These are phyloP conservation scores for Cicer judaicum DNA, from an alignment of 306 rosid species.

Conservation along the genomic window DNA sequence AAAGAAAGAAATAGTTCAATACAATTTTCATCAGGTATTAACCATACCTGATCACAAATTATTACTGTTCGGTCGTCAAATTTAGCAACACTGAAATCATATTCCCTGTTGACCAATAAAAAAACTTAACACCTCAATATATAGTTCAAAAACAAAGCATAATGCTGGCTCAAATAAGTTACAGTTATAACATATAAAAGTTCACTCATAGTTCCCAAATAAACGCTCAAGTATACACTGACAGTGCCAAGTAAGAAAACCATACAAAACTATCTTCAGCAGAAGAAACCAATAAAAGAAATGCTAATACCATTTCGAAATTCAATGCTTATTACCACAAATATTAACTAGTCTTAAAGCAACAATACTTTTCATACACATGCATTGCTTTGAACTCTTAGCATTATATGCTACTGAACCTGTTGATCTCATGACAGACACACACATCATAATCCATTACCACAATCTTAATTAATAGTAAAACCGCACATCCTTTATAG, in stretches of 20 bases:
- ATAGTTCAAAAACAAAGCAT: slow-evolving; percentile 25
- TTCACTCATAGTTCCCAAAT: slow-evolving; percentile 11
- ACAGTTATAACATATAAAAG: neutral
- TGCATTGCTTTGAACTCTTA: slow-evolving; percentile 34
- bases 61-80: slow-evolving; percentile 95
- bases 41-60: slow-evolving; percentile 93
- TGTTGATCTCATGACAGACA: slow-evolving; percentile 15
- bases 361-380: slow-evolving; percentile 10
- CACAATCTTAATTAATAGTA: slow-evolving; percentile 30
- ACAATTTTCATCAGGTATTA: slow-evolving; percentile 17
- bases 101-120: slow-evolving; percentile 58
- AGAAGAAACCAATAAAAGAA: slow-evolving; percentile 11
- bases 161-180: slow-evolving; percentile 3
- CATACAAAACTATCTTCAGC: slow-evolving; percentile 24
- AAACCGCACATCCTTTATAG: neutral
- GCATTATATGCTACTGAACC: slow-evolving; percentile 32
- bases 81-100: slow-evolving; percentile 87
- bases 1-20: slow-evolving; percentile 13
- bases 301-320: slow-evolving; percentile 15
- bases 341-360: slow-evolving; percentile 13
- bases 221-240: neutral
- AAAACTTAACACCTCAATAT: slow-evolving; percentile 15
- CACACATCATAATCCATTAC: slow-evolving; percentile 18
- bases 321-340: slow-evolving; percentile 4
- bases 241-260: slow-evolving; percentile 20